Evolutionary conservation across 495 filamentous ascomycete genomes (phyloP).

Genomic region (Annulohypoxylon moriforme): DNA sequence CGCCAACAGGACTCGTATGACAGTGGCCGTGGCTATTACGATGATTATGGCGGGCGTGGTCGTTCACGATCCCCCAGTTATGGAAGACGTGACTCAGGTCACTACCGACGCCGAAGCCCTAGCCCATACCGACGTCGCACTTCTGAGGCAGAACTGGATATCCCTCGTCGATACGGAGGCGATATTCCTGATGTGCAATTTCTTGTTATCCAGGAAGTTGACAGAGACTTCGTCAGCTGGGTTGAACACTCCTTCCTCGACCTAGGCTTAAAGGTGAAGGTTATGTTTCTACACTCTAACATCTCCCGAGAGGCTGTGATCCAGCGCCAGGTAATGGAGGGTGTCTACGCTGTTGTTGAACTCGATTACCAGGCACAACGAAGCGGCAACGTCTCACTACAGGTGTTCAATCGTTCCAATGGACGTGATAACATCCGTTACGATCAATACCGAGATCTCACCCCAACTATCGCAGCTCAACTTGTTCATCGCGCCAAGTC

Average conservation of each 20-base stretch:
- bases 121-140: constrained; percentile 68
- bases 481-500: constrained; percentile 82
- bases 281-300: constrained; percentile 80
- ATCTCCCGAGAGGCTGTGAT: constrained; percentile 81
- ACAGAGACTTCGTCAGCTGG: constrained; percentile 82
- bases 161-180: constrained; percentile 76
- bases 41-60: constrained; percentile 60
- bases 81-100: constrained; percentile 56
- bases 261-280: constrained; percentile 76
- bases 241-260: constrained; percentile 79
- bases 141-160: constrained; percentile 70
- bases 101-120: constrained; percentile 70
- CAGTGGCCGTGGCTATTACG: constrained; percentile 52
- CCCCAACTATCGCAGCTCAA: constrained; percentile 79
- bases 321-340: constrained; percentile 86
- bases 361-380: constrained; percentile 75
- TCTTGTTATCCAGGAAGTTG: constrained; percentile 81
- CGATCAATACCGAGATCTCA: constrained; percentile 85
- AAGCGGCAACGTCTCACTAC: constrained; percentile 77
- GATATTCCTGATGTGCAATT: constrained; percentile 94
- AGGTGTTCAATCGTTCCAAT: constrained; percentile 83
- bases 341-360: constrained; percentile 85
- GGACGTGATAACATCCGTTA: constrained; percentile 78
- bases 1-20: constrained; percentile 56
- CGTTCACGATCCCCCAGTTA: constrained; percentile 75